Evolutionary conservation across 371 early-diverging fungal genomes (phyloP), one percentile per base, ranked within the genome.

Genomic region (Syncephalis plumigaleata): DNA sequence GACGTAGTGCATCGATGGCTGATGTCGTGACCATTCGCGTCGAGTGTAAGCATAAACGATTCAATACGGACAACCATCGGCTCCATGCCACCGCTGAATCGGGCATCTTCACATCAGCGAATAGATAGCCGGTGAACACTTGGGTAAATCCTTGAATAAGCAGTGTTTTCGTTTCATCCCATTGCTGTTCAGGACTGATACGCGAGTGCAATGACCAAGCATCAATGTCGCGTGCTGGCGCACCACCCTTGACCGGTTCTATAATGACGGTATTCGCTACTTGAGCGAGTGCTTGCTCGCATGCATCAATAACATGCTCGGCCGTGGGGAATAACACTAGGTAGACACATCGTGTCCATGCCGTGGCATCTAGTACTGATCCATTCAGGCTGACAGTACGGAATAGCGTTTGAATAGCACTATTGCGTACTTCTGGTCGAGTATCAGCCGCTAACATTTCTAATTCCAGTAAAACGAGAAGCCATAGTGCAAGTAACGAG

Each of bases 111-210:
- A 73, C 64, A 26, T 80, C 58, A 18, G 76, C 65, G 0, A 54
- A 60, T 42, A 87, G 58, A 52, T 87, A 82, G 27, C 75, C 77
- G 23, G 73, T 65, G 39, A 85, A 77, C 22, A 84, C 71, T 9
- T 60, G 70, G 11, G 85, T 73, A 13, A 89, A 61, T 0, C 91
- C 86, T 23, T 63, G 74, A 22, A 90, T 57, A 4, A 90, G 80
- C 2, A 91, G 58, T 0, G 86, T 84, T 27, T 84, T 84, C 0
- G 95, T 89, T 60, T 93, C 97, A 50, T 97, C 93, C 97, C 97
- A 97, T 56, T 89, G 91, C 51, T 87, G 88, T 43, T 77, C 68
- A 0, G 71, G 71, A 3, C 84, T 79, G 47, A 82, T 79, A 39
- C 82, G 65, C 18, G 67, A 78, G 57, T 77, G 82, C 31, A 31